Conservation (phyloP, 768 basidiomycete genomes). For the Chalciporus pseudorubinellus region DNA sequence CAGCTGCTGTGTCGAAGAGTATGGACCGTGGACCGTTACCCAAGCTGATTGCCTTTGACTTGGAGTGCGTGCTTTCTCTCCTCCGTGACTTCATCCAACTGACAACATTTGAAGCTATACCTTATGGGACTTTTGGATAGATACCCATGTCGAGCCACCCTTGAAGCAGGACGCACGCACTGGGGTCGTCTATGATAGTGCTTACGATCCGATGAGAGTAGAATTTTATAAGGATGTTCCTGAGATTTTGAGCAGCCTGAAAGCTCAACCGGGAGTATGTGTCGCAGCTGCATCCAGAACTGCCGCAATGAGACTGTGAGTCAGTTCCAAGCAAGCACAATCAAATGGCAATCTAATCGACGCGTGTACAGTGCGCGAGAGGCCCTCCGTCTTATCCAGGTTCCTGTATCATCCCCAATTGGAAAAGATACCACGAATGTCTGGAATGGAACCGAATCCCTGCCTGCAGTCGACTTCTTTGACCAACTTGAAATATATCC, state of each 20-base stretch:
- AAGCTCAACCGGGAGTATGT: constrained; percentile 40
- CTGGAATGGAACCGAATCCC: constrained; percentile 25
- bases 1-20: neutral
- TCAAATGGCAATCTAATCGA: neutral
- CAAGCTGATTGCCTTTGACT: constrained; percentile 73
- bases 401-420: constrained; percentile 40
- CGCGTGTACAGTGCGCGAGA: constrained; percentile 58
- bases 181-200: constrained; percentile 25
- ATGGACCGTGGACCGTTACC: constrained; percentile 42
- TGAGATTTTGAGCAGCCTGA: constrained; percentile 61
- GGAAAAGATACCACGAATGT: constrained; percentile 24
- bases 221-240: constrained; percentile 79
- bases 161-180: constrained; percentile 42
- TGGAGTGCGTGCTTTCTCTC: constrained; percentile 57
- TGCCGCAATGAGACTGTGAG: constrained; percentile 64
- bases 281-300: constrained; percentile 80
- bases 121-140: constrained; percentile 86
- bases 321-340: neutral
- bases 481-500: constrained; percentile 76
- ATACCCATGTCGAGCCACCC: constrained; percentile 67
- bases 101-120: constrained; percentile 58
- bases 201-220: constrained; percentile 34
- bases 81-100: neutral
- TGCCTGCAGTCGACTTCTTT: constrained; percentile 59
- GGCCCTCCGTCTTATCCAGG: constrained; percentile 62